phyloP scores from a whole-genome alignment of 108 stramenopile species.

The Pseudonitzschia delicatissima region DNA sequence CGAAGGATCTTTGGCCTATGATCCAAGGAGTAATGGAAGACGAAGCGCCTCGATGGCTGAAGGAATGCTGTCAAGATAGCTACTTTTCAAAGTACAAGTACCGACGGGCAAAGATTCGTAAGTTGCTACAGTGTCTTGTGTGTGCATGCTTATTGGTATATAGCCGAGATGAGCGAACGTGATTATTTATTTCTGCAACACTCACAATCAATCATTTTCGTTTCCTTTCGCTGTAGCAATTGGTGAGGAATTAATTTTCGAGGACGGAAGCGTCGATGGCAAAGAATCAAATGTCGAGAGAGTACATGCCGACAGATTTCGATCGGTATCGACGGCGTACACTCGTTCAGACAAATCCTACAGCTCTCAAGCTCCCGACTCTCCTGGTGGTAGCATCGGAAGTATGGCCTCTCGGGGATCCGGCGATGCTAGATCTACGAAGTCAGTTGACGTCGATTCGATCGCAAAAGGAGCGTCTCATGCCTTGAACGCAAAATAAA shows the following conservation, averaged over 20 bases:
- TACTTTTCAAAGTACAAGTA: constrained; percentile 76
- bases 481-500: background rate
- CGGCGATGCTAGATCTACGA: constrained; percentile 25
- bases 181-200: background rate
- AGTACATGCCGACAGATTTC: too few relatives aligned
- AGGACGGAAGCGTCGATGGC: too few relatives aligned
- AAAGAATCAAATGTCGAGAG: too few relatives aligned
- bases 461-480: constrained; percentile 9
- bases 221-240: constrained; percentile 16
- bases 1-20: constrained; percentile 62
- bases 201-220: too few relatives aligned
- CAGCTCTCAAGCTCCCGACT: constrained; percentile 11
- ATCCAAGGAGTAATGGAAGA: constrained; percentile 53
- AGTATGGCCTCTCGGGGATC: constrained; percentile 24
- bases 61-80: constrained; percentile 64
- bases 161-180: background rate
- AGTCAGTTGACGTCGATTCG: background rate
- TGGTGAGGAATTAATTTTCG: constrained; percentile 33
- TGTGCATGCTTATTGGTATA: background rate
- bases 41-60: constrained; percentile 78
- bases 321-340: too few relatives aligned
- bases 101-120: constrained; percentile 67
- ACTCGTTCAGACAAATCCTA: constrained; percentile 10
- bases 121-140: constrained; percentile 19
- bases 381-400: constrained; percentile 30